These are phyloP conservation scores for Gastrodia elata DNA, from an alignment of 106 monocot genomes.

Conservation along the genomic window DNA sequence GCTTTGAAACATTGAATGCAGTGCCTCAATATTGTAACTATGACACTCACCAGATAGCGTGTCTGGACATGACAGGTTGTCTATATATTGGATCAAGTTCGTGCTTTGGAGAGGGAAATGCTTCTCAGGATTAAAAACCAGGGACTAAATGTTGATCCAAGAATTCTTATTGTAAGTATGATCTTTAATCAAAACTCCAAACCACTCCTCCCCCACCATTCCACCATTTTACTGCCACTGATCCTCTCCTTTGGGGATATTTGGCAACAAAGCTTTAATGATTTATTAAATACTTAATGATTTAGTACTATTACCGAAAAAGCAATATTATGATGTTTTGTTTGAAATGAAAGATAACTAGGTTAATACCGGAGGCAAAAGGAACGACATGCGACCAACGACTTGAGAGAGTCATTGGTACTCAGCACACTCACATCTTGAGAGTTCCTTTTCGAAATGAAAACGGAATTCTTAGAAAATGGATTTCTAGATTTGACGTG, in stretches of 20 bases:
- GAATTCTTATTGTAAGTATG: slow-evolving; percentile 72
- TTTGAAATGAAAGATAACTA: slow-evolving; percentile 49
- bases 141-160: slow-evolving; percentile 66
- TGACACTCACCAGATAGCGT: background rate
- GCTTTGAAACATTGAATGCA: background rate
- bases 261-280: background rate
- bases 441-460: slow-evolving; percentile 80
- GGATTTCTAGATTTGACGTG: slow-evolving; percentile 97
- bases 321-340: background rate
- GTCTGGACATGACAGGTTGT: slow-evolving; percentile 37
- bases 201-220: background rate
- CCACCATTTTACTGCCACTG: background rate
- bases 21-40: background rate
- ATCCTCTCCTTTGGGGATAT: background rate
- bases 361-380: slow-evolving; percentile 89
- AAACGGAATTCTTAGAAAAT: slow-evolving; percentile 73
- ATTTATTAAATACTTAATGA: background rate
- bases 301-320: background rate
- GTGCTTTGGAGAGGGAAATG: slow-evolving; percentile 84
- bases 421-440: slow-evolving; percentile 65
- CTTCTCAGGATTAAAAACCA: slow-evolving; percentile 71
- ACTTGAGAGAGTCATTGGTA: slow-evolving; percentile 81
- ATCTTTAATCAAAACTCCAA: background rate
- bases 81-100: slow-evolving; percentile 95
- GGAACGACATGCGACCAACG: slow-evolving; percentile 93